Evolutionary conservation across 179 eudicot species (phyloP), one percentile per base, ranked within the genome.

Genomic region (Beta corolliflora): DNA sequence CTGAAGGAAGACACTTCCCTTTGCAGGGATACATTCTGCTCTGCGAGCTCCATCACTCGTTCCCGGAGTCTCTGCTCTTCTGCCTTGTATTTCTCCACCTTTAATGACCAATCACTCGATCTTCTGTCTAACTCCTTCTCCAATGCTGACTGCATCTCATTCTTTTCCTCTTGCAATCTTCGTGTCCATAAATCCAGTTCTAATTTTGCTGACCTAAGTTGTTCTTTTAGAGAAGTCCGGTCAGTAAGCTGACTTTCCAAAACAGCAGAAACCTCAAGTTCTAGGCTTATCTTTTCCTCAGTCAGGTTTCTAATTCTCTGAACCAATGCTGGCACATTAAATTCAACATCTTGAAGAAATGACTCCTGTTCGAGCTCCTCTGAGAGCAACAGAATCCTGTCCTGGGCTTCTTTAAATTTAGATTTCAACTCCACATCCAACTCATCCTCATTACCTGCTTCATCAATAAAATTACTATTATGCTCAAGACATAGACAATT

Each of bases 1-100:
- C 89, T 85, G 56, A 89, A 88, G 13, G 89, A 87, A 74, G 97
- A 92, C 23, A 94, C 87, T 64, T 94, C 99, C 71, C 94, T 94
- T 90, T 96, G 98, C 55, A 96, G 90, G 7, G 90, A 87, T 76
- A 96, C 99, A 81, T 96, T 94, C 84, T 92, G 97, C 87, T 96
- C 99, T 14, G 98, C 99, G 77, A 96, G 96, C 84, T 96, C 94
- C 85, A 94, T 88, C 13, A 93, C 94, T 78, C 98, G 89, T 65
- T 92, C 94, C 52, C 97, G 91, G 65, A 96, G 98, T 84, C 93
- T 91, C 82, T 86, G 91, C 87, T 96, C 99, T 87, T 96, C 98
- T 23, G 78, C 84, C 75, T 91, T 91, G 80, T 84, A 94, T 77
- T 87, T 91, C 89, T 94, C 98, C 77, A 89, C 87, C 86, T 94